These are phyloP conservation scores for Sugiyamaella floridensis DNA, from an alignment of 805 yeast genomes.

Conservation along the genomic window DNA sequence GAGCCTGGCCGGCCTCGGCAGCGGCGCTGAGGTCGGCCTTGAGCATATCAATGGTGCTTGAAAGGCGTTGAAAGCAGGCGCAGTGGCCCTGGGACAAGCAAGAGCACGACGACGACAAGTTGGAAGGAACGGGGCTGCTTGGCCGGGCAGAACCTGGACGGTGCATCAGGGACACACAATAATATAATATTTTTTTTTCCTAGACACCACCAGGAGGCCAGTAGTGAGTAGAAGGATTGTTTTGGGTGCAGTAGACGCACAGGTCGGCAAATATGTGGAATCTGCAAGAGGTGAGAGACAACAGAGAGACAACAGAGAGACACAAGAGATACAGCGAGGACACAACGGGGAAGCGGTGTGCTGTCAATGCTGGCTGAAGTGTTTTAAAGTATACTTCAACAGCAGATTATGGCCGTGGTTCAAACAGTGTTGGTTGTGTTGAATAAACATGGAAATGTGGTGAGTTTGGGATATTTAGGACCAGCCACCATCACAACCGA, in stretches of 20 bases:
- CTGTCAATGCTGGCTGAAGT: too few species aligned
- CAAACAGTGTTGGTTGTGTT: too few species aligned
- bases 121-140: neutral
- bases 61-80: constrained; percentile 11
- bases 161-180: neutral
- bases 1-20: constrained; percentile 20
- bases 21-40: constrained; percentile 15
- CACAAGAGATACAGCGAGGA: too few species aligned
- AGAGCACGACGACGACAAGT: neutral
- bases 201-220: neutral
- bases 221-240: neutral
- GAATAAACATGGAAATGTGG: too few species aligned
- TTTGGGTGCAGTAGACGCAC: neutral
- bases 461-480: neutral
- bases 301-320: neutral
- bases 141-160: neutral
- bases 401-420: too few species aligned
- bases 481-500: neutral
- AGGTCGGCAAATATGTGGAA: neutral
- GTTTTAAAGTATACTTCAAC: too few species aligned
- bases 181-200: too few species aligned
- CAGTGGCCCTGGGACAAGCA: constrained; percentile 4
- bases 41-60: constrained; percentile 5
- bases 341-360: too few species aligned
- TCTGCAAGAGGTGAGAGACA: neutral